Conservation (phyloP, 352 stramenopile genomes). For the Phytopythium oedochilum region DNA sequence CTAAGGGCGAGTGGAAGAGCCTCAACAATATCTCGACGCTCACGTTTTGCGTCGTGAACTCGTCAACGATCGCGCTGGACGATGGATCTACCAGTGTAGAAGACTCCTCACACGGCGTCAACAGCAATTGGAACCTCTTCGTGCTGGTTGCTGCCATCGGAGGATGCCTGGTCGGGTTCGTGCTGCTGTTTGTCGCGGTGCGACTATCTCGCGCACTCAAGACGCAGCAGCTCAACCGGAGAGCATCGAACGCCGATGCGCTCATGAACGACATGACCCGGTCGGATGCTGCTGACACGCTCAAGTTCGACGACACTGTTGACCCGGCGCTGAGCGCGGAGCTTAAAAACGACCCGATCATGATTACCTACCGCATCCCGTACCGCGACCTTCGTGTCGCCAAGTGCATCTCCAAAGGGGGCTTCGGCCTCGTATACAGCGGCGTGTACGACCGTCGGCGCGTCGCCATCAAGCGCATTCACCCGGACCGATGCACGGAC, state of each 20-base stretch:
- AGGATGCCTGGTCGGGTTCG: conserved; percentile 27
- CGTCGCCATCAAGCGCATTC: conserved; percentile 43
- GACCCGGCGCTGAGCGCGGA: conserved; percentile 26
- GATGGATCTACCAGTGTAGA: not conserved
- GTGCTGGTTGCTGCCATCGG: conserved; percentile 25
- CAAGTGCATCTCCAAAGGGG: conserved; percentile 37
- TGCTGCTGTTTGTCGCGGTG: conserved; percentile 26
- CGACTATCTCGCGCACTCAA: not conserved
- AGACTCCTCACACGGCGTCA: conserved; percentile 5
- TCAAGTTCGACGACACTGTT: conserved; percentile 39
- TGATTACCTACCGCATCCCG: conserved; percentile 29
- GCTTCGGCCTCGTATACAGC: conserved; percentile 35
- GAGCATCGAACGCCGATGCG: not conserved
- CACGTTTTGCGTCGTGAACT: conserved; percentile 36
- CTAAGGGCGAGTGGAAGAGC: conserved; percentile 18
- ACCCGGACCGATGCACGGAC: conserved; percentile 27
- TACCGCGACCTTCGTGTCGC: conserved; percentile 32
- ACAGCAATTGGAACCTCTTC: conserved; percentile 28
- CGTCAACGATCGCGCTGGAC: not conserved
- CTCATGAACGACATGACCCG: conserved; percentile 11
- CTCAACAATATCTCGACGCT: conserved; percentile 16
- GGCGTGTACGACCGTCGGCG: conserved; percentile 25
- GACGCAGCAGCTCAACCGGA: not conserved
- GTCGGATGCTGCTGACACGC: conserved; percentile 15
- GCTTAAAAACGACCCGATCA: conserved; percentile 29